A percentile compares a stretch with the other conserved stretches of the same genome.
Conservation (phyloP, 768 basidiomycete species). For the Boletus sp. region DNA sequence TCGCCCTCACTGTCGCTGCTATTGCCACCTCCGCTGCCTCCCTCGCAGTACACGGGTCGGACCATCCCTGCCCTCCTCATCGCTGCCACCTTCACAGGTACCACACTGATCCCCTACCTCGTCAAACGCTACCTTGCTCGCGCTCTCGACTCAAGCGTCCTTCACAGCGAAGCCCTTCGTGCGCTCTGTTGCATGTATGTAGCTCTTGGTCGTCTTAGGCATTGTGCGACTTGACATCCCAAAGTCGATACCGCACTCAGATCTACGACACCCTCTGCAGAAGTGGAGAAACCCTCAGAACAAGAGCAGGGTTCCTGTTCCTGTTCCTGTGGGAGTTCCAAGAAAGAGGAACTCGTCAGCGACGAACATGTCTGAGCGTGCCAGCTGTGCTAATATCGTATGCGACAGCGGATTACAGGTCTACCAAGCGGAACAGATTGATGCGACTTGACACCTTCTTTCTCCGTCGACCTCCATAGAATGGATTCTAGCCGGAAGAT, state of each 20-base stretch:
- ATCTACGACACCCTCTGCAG: not conserved
- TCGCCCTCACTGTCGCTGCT: constrained; percentile 39
- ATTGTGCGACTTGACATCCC: constrained; percentile 22
- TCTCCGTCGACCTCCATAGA: not conserved
- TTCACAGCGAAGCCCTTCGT: constrained; percentile 45
- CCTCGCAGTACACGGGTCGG: constrained; percentile 35
- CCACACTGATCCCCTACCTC: constrained; percentile 43
- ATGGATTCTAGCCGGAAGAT: too few species aligned
- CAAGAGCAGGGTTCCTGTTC: not conserved
- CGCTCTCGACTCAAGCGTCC: constrained; percentile 43
- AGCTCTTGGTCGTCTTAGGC: constrained; percentile 43
- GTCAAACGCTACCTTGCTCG: constrained; percentile 45
- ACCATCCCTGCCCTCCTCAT: constrained; percentile 45
- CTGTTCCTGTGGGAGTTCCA: not conserved
- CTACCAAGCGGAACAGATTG: too few species aligned
- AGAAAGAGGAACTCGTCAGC: not conserved
- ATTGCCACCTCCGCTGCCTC: constrained; percentile 34
- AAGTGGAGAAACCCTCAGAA: constrained; percentile 1
- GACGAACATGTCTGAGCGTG: constrained; percentile 10
- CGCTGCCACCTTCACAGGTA: constrained; percentile 37
- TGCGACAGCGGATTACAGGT: not conserved
- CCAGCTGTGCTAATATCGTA: not conserved
- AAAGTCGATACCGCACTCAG: not conserved
- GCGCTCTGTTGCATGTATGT: constrained; percentile 42
- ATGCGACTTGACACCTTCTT: too few species aligned